Evolutionary conservation across 768 basidiomycete species (phyloP).

Genomic region (Trametes villosa): DNA sequence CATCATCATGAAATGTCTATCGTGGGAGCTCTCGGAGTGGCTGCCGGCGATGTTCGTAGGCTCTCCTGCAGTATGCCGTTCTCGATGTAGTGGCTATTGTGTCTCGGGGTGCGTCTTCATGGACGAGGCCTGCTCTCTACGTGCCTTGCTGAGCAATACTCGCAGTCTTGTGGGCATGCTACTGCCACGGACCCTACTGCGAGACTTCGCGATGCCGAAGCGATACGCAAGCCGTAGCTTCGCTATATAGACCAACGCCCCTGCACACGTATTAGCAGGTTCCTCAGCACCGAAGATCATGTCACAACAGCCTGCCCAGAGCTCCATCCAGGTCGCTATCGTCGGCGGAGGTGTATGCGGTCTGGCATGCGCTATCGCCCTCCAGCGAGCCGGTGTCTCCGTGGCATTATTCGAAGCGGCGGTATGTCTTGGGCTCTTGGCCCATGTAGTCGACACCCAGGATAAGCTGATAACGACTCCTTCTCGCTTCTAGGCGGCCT

Average conservation of each 20-base stretch:
- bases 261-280: neutral
- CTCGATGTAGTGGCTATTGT: too few relatives aligned
- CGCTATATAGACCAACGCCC: neutral
- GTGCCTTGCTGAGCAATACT: too few relatives aligned
- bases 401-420: slow-evolving; percentile 59
- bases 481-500: slow-evolving; percentile 41
- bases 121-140: too few relatives aligned
- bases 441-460: neutral
- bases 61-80: too few relatives aligned
- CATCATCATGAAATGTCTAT: neutral
- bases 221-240: neutral
- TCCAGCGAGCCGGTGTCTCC: slow-evolving; percentile 46
- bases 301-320: neutral
- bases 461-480: neutral
- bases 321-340: slow-evolving; percentile 50
- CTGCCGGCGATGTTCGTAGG: too few relatives aligned
- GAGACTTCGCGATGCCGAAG: neutral
- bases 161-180: too few relatives aligned
- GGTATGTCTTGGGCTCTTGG: slow-evolving; percentile 33
- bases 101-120: too few relatives aligned
- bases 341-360: slow-evolving; percentile 62
- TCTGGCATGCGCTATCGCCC: slow-evolving; percentile 50
- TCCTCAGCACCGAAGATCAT: neutral
- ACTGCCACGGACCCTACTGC: too few relatives aligned
- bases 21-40: too few relatives aligned